Base-by-base conservation (phyloP, 768 basidiomycete species). In the Dictyophora rubrovolvata region DNA sequence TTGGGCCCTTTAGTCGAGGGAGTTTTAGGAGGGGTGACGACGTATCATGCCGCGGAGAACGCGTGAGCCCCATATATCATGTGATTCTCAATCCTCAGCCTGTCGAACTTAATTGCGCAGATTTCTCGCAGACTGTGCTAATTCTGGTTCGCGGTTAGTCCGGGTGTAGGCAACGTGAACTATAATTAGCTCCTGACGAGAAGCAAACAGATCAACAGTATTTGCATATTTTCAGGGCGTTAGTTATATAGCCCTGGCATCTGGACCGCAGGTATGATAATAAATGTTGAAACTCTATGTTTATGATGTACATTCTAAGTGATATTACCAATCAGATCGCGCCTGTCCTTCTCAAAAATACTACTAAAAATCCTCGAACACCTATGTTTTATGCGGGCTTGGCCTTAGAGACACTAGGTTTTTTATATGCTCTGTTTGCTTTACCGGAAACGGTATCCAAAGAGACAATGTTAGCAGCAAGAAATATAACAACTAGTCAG, bases 1-100 rank as follows among this genome's bases (percentile, higher is more conserved):
- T 68, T 89, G 53, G 89, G 90, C 1, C 89, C 92, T 0, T 72
- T 87, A 12, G 67, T 89, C 5, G 93, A 95, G 62, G 93, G 92
- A 0, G 70, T 87, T 16, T 78, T 87, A 5, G 92, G 92, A 35
- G 89, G 89, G 28, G 87, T 85, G 80, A 81, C 86, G 9, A 84
- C 71, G 47, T 79, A 74, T 68, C 81, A 68, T 22, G 74, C 74
- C 5, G 71, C 72, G 0, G 63, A 72, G 46, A 68, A 73, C 59
- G 72, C 74, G 9, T 74, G 20, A 50, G 60, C 21, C 35, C 28
- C 7, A 16, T 20, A 72, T 55, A 61, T 68, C 7, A 66, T 66
- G 3, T 69, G 53, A 61, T 22, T 68, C 69, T 2, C 64, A 17
- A 68, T 1, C 67, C 68, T 56, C 68, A 60, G 20, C 20, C 53